Evolutionary conservation across 805 yeast genomes (phyloP).

Genomic region (Kazachstania africana): DNA sequence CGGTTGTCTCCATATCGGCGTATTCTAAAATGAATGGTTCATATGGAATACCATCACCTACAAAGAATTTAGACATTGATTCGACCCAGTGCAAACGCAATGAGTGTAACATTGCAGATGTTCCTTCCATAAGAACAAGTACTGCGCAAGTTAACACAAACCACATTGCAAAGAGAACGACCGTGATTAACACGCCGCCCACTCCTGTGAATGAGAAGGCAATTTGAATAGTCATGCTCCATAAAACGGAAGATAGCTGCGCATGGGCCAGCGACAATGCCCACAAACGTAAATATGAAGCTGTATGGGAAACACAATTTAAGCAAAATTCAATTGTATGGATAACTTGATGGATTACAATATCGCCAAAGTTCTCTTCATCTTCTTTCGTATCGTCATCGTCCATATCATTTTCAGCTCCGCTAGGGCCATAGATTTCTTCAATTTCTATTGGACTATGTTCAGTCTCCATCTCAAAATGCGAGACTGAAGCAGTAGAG

Average conservation of each 20-base stretch:
- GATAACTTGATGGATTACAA: slow-evolving; percentile 68
- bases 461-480: slow-evolving; percentile 1
- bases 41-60: slow-evolving; percentile 63
- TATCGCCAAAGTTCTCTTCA: slow-evolving; percentile 48
- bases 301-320: slow-evolving; percentile 71
- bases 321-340: slow-evolving; percentile 73
- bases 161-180: slow-evolving; percentile 63
- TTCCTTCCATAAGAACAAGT: slow-evolving; percentile 70
- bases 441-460: slow-evolving; percentile 24
- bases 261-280: slow-evolving; percentile 72
- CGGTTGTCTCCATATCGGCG: slow-evolving; percentile 12
- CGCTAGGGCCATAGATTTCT: slow-evolving; percentile 33
- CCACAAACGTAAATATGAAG: slow-evolving; percentile 69
- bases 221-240: slow-evolving; percentile 64
- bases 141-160: slow-evolving; percentile 57
- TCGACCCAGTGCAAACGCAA: slow-evolving; percentile 76
- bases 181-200: slow-evolving; percentile 45
- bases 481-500: slow-evolving; percentile 1
- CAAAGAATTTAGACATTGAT: slow-evolving; percentile 69
- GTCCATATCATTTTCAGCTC: slow-evolving; percentile 4
- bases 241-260: slow-evolving; percentile 61
- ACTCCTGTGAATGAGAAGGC: slow-evolving; percentile 47
- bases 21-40: slow-evolving; percentile 45
- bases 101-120: slow-evolving; percentile 74
- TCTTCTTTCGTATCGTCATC: slow-evolving; percentile 28